Conservation (phyloP, 257 asterid genomes). For the Coffea eugenioides region DNA sequence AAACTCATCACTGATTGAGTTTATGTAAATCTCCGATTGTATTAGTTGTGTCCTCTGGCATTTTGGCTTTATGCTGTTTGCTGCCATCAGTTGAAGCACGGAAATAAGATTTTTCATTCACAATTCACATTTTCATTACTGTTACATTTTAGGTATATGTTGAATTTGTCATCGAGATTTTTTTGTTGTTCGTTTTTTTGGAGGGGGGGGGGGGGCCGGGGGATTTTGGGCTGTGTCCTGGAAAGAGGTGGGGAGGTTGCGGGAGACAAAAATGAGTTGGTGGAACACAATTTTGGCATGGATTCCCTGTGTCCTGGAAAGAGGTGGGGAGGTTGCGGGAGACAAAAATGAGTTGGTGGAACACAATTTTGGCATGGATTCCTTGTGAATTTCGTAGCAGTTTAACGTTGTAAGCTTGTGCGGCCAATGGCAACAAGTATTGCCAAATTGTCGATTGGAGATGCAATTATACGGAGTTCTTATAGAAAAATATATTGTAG, state of each 20-base stretch:
- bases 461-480: neutral
- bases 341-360: neutral
- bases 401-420: neutral
- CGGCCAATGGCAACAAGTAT: neutral
- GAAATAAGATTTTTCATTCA: neutral
- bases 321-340: too few relatives aligned
- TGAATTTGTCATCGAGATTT: neutral
- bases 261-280: neutral
- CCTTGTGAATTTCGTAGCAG: neutral
- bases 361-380: neutral
- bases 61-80: neutral
- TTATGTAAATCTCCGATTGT: neutral
- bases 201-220: neutral
- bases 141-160: neutral
- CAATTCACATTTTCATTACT: too few relatives aligned
- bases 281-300: conserved; percentile 23
- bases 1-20: neutral
- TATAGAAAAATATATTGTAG: too few relatives aligned
- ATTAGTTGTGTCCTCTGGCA: neutral
- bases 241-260: too few relatives aligned
- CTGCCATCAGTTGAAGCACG: neutral
- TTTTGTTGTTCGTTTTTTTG: too few relatives aligned
- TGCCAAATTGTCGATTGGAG: neutral
- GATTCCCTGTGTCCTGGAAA: neutral
- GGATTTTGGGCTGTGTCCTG: too few relatives aligned